A percentile compares a stretch with the other conserved stretches of the same genome.
Evolutionary conservation across 768 basidiomycete genomes (phyloP).

Genomic region (Goffeauzyma gilvescens): DNA sequence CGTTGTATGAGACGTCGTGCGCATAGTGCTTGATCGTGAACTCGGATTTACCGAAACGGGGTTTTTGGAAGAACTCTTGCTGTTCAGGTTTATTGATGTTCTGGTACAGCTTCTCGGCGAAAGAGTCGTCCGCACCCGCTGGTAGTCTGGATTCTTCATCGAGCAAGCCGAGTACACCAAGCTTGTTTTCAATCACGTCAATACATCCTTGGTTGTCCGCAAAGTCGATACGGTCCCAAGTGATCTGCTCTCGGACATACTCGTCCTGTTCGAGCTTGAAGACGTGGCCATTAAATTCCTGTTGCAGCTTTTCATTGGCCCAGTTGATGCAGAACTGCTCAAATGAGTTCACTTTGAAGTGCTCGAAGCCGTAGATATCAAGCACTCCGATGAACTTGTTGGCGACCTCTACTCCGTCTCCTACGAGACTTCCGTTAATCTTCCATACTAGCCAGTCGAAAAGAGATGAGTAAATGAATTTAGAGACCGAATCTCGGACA

Average conservation of each 20-base stretch:
- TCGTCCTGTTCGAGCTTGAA: constrained; percentile 84
- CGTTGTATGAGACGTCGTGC: constrained; percentile 93
- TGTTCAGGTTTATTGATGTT: constrained; percentile 71
- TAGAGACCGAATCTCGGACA: constrained; percentile 88
- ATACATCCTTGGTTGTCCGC: constrained; percentile 98
- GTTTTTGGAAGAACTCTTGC: constrained; percentile 87
- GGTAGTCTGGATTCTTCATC: constrained; percentile 97
- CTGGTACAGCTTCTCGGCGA: constrained; percentile 73
- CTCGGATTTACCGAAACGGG: constrained; percentile 88
- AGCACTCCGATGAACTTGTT: constrained; percentile 99
- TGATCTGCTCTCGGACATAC: constrained; percentile 93
- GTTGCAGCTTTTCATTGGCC: constrained; percentile 77
- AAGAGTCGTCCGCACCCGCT: constrained; percentile 73
- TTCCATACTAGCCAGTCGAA: constrained; percentile 98
- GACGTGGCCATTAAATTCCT: constrained; percentile 99
- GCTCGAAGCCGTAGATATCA: constrained; percentile 94
- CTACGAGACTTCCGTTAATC: constrained; percentile 91
- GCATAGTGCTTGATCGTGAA: constrained; percentile 99
- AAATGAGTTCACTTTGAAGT: constrained; percentile 63
- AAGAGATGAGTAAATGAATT: constrained; percentile 94
- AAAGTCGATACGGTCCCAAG: constrained; percentile 99
- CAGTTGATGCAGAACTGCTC: constrained; percentile 99
- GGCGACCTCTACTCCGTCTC: constrained; percentile 68
- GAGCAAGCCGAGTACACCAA: constrained; percentile 80
- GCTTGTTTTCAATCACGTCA: constrained; percentile 90